These are phyloP conservation scores for Rhodotorula sp. DNA, from an alignment of 1,284 basidiomycete genomes.

Conservation along the genomic window DNA sequence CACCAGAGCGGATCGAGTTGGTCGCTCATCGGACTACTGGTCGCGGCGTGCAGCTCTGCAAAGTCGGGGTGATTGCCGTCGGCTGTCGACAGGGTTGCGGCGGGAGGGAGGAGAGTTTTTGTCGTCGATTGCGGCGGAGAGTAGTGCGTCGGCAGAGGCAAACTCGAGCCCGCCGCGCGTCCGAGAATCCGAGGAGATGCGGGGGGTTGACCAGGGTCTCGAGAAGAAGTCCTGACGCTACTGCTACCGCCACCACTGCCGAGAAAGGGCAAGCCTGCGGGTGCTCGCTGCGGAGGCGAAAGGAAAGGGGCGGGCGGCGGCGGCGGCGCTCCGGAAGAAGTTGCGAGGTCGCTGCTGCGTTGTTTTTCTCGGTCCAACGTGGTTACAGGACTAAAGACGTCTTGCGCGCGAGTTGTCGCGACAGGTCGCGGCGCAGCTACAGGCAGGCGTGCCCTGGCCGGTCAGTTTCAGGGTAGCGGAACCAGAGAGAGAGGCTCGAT, in stretches of 20 bases:
- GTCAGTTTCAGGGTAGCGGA: no score
- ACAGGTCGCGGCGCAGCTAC: background rate
- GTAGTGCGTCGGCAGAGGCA: no score
- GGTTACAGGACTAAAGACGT: no score
- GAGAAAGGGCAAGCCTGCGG: background rate
- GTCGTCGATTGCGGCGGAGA: no score
- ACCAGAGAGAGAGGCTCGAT: no score
- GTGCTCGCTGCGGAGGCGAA: background rate
- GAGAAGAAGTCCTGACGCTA: background rate
- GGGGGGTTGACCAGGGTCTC: no score
- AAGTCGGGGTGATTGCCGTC: background rate
- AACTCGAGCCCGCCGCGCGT: no score
- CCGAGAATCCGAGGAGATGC: no score
- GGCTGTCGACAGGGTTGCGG: no score
- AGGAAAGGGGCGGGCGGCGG: background rate
- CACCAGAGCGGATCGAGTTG: slow-evolving; percentile 11
- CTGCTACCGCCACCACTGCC: background rate
- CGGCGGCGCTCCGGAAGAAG: background rate
- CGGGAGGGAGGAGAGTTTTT: no score
- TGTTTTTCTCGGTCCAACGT: no score
- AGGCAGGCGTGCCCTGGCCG: background rate
- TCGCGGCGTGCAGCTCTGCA: background rate
- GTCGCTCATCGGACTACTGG: background rate
- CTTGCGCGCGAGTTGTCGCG: background rate
- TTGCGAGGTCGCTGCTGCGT: background rate